A percentile compares a stretch with the other conserved stretches of the same genome.
phyloP scores from a whole-genome alignment of 345 rosid genomes.

The Psidium friedrichsthalianum region DNA sequence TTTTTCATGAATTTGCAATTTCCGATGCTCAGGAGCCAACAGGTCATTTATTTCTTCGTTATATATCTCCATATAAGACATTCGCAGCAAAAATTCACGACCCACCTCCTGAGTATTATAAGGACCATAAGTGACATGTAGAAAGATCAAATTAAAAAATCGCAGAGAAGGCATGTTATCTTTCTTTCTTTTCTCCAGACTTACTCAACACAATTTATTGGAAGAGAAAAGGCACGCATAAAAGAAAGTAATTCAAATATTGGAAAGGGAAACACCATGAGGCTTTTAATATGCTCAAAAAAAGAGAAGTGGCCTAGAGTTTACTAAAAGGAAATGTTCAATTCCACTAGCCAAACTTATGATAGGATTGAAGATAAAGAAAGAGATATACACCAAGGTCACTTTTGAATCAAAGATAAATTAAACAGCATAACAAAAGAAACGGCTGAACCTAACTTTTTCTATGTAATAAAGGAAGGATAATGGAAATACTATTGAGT shows the following conservation, averaged over 20 bases:
- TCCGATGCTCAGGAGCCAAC: constrained; percentile 85
- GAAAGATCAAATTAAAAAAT: not conserved
- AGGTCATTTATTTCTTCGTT: constrained; percentile 92
- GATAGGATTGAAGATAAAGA: not conserved
- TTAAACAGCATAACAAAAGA: not conserved
- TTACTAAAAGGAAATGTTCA: not conserved
- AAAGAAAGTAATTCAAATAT: not conserved
- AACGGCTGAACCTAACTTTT: not conserved
- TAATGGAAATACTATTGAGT: not conserved
- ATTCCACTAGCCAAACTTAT: not conserved
- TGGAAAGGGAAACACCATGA: not conserved
- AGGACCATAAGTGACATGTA: not conserved
- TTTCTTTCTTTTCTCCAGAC: not conserved
- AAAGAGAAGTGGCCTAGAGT: not conserved
- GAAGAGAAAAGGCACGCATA: not conserved
- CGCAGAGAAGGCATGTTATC: not conserved
- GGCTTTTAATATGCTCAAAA: not conserved
- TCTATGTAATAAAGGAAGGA: not conserved
- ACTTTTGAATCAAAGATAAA: not conserved
- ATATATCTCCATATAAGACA: constrained; percentile 94
- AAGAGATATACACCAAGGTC: not conserved
- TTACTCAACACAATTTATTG: not conserved
- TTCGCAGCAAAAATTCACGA: constrained; percentile 84
- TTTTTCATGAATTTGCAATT: constrained; percentile 89
- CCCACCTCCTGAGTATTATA: constrained; percentile 34